A percentile compares a stretch with the other conserved stretches of the same genome.
These are phyloP conservation scores for Cordyceps fumosorosea DNA, from an alignment of 2,329 filamentous ascomycete genomes.

Conservation along the genomic window DNA sequence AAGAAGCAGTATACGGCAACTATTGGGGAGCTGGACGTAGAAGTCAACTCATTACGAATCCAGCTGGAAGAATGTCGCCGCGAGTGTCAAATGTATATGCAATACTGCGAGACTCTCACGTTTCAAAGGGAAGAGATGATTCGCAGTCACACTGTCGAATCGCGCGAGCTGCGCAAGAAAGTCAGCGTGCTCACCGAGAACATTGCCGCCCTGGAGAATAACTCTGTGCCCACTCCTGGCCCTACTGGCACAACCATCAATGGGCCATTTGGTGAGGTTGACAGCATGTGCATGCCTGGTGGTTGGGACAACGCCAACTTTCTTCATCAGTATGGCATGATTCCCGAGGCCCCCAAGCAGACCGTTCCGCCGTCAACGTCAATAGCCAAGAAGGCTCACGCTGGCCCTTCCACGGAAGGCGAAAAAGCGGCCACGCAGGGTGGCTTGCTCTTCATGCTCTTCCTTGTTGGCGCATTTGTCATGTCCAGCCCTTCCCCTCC, in stretches of 20 bases:
- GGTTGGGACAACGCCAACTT: conserved; percentile 73
- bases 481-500: conserved; percentile 74
- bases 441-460: conserved; percentile 84
- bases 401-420: conserved; percentile 28
- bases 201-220: conserved; percentile 62
- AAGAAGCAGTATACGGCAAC: conserved; percentile 83
- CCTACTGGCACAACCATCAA: conserved; percentile 57
- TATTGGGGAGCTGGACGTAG: conserved; percentile 73
- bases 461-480: conserved; percentile 93
- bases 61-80: conserved; percentile 65
- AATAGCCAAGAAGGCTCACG: conserved; percentile 43
- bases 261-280: conserved; percentile 73
- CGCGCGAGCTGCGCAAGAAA: conserved; percentile 86
- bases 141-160: conserved; percentile 80
- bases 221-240: conserved; percentile 32
- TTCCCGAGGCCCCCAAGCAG: conserved; percentile 52
- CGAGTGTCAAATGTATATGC: conserved; percentile 67
- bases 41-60: conserved; percentile 60
- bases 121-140: conserved; percentile 91
- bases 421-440: conserved; percentile 69
- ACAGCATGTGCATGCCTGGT: conserved; percentile 72
- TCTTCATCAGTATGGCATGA: conserved; percentile 63
- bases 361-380: conserved; percentile 50
- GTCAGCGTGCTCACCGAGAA: conserved; percentile 73
- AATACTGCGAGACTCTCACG: conserved; percentile 69